Conservation (phyloP, 768 basidiomycete genomes). For the Austroboletus festivus region DNA sequence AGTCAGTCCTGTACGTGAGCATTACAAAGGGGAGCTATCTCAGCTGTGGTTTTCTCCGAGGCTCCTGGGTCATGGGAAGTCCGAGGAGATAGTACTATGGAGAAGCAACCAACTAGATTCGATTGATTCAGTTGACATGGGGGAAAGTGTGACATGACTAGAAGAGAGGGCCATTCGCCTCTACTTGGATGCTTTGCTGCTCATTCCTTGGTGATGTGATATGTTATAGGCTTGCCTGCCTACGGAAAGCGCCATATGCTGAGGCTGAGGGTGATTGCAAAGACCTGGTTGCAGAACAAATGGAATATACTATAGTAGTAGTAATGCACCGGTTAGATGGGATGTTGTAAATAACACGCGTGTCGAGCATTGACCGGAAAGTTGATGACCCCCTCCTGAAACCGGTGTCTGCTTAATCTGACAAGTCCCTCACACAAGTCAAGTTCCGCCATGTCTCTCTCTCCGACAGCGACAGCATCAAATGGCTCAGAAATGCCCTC, state of each 20-base stretch:
- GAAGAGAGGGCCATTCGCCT: background rate
- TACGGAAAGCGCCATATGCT: no score
- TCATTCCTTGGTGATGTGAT: no score
- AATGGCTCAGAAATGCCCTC: constrained; percentile 52
- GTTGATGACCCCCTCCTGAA: constrained; percentile 8
- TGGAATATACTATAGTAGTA: background rate
- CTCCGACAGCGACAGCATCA: constrained; percentile 55
- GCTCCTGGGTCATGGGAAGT: constrained; percentile 13
- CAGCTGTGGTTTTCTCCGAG: background rate
- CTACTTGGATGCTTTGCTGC: background rate
- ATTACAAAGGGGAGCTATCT: background rate
- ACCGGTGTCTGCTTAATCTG: constrained; percentile 12
- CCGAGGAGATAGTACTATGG: constrained; percentile 18
- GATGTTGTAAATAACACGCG: no score
- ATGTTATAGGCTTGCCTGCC: no score
- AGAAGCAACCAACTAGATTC: background rate
- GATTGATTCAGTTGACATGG: background rate
- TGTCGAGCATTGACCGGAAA: constrained; percentile 11
- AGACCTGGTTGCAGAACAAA: no score
- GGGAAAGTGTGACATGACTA: background rate
- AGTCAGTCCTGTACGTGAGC: constrained; percentile 1
- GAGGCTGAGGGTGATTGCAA: no score
- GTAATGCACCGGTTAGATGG: no score
- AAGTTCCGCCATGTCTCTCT: constrained; percentile 65
- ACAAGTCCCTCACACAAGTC: constrained; percentile 18